Conservation (phyloP, 73 alveolate species). For the Uronychia binucleata region DNA sequence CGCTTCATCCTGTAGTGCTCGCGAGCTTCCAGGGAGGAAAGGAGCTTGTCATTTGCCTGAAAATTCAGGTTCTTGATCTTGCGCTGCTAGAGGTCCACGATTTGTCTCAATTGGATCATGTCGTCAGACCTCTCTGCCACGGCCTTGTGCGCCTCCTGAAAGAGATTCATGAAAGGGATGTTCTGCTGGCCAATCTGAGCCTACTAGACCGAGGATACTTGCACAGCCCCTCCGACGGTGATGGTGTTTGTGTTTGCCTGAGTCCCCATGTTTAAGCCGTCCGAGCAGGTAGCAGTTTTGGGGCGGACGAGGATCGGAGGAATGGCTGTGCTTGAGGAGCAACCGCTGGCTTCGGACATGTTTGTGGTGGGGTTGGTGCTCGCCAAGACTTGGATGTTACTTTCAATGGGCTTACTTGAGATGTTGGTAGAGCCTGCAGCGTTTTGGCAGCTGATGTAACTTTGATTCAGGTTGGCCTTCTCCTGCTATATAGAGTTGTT, state of each 20-base stretch:
- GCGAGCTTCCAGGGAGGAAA: background rate
- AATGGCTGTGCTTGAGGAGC: background rate
- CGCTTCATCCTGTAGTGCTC: background rate
- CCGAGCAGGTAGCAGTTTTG: background rate
- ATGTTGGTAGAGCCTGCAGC: background rate
- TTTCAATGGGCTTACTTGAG: background rate
- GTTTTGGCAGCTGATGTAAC: background rate
- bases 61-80: background rate
- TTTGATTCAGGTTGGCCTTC: background rate
- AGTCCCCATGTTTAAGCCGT: background rate
- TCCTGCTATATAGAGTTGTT: background rate
- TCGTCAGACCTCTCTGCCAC: conserved; percentile 1
- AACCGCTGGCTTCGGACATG: background rate
- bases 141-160: background rate
- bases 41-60: background rate
- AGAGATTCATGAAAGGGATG: background rate
- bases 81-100: background rate
- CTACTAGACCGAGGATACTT: background rate
- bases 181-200: background rate
- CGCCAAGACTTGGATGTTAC: background rate
- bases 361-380: background rate
- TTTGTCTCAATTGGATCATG: background rate
- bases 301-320: background rate
- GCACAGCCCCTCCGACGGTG: background rate
- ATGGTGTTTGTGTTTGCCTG: background rate